Percentiles rank a stretch among this genome's conserved stretches.
phyloP scores from a whole-genome alignment of 202 grass and related monocot species.

The Zizania palustris region DNA sequence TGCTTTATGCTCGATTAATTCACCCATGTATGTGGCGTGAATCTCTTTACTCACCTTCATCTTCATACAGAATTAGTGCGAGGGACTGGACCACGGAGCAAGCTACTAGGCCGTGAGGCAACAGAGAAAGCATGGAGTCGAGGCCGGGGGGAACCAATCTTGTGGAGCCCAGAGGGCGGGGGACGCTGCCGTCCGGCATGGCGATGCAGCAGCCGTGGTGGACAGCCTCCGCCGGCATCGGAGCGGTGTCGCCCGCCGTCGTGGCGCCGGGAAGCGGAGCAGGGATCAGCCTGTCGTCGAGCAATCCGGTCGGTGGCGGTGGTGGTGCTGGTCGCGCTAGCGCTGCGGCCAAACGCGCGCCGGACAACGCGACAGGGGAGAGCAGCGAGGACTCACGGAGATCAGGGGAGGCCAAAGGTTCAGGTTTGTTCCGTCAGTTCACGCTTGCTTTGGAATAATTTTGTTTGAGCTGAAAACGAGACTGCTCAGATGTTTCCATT shows the following conservation, averaged over 20 bases:
- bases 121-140: conserved; percentile 38
- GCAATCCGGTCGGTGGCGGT: conserved; percentile 33
- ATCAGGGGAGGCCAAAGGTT: conserved; percentile 56
- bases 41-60: conserved; percentile 17
- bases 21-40: no score
- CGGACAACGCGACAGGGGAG: conserved; percentile 25
- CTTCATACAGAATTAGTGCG: not conserved
- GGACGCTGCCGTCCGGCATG: conserved; percentile 40
- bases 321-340: not conserved
- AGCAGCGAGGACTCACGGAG: conserved; percentile 53
- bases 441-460: conserved; percentile 11
- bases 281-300: conserved; percentile 41
- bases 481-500: not conserved
- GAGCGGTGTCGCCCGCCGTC: conserved; percentile 48
- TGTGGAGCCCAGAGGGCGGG: conserved; percentile 41
- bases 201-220: conserved; percentile 66
- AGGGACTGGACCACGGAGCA: no score
- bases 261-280: conserved; percentile 39
- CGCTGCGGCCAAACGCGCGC: not conserved
- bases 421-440: conserved; percentile 49
- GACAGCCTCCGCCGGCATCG: conserved; percentile 44
- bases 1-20: not conserved
- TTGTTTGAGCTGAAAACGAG: not conserved
- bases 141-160: conserved; percentile 43
- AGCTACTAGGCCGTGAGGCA: no score